Base-by-base conservation (phyloP, 768 basidiomycete species). In the Suillus subluteus region DNA sequence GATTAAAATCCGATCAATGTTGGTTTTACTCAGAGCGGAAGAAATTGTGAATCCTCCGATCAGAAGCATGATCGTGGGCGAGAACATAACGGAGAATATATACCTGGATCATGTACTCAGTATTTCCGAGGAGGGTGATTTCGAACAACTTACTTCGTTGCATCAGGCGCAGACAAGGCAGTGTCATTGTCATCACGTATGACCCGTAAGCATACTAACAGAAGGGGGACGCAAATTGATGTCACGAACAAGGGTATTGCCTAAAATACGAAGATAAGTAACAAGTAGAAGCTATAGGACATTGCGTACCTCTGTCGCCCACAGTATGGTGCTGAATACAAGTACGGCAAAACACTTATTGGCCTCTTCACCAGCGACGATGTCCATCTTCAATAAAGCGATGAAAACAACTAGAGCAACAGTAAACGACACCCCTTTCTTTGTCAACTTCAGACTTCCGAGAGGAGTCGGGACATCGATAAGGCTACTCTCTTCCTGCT, bases 161-260 rank as follows among this genome's bases (percentile, higher is more conserved):
- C 95, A n/a, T 87, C 88, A 0, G 82, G 78, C 1, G 92, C 82
- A 1, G 82, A 71, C 61, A 96, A 67, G 7, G 86, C 82, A 5
- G 69, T 74, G 35, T 84, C 81, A 0, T 82, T 87, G 35, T 91
- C 85, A 2, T 78, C 74, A 30, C 90, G 85, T 37, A 98, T 84
- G 41, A 98, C 92, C 43, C 88, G 87, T 18, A 97, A 80, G n/a
- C 88, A 79, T n/a, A 98, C 91, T 40, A 98, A 85, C 5, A 98
- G 84, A 55, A 97, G 81, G 0, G 98, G 98, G 5, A 99, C 90
- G 61, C 91, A 82, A 70, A 91, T 89, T 3, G 96, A 97, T 0
- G 98, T 99, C n/a, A 97, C 95, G 74, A 99, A 99, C 8, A 99
- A 85, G 2, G 98, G 96, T 66, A 99, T 96, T 30, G 96, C 95